Base-by-base conservation (phyloP, 1,284 basidiomycete genomes). In the Gomphus sp. region DNA sequence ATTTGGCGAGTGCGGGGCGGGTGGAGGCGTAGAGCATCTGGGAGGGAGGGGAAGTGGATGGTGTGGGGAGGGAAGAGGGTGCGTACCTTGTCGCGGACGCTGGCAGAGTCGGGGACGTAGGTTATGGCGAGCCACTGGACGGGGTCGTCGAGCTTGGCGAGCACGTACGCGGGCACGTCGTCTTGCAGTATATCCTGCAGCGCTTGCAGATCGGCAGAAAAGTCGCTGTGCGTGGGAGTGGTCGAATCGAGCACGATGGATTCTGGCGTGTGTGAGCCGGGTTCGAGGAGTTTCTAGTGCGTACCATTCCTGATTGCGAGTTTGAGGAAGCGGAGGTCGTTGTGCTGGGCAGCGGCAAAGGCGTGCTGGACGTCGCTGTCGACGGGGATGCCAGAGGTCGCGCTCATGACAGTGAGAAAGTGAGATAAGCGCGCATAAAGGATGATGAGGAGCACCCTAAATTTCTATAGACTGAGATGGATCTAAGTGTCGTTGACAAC, bases 21-120 rank as follows among this genome's bases (percentile, higher is more conserved):
- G 87, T 86, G 1, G 91, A 88, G n/a, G 93, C 93, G 70, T 95
- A 94, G 33, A 96, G 76, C 93, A 95, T 96, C 89, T 96, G 28
- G 10, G 33, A 43, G 11, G 22, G n/a, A 22, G 18, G 28, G 39
- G 61, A 14, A 37, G 34, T n/a, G 11, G 16, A 31, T 50, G 31
- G 16, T 11, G 14, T 31, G 33, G 16, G 34, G 43, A 37, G 33
- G 6, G 6, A 18, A 41, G 47, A 16, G 52, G 14, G 7, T n/a
- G 51, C 68, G 58, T 64, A 84, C 89, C 80, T 91, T 91, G 71
- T 89, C 84, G 68, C 86, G 76, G 58, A 91, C 79, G 71, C 79
- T 84, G 34, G 89, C 87, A 31, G 75, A 69, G 60, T 91, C 89
- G 1, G 89, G 89, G 9, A 91, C 87, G 66, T 89, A 91, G 66